Evolutionary conservation across 225 moss, liverwort and hornwort genomes (phyloP).

Genomic region (Pseudisothecium myosuroides): DNA sequence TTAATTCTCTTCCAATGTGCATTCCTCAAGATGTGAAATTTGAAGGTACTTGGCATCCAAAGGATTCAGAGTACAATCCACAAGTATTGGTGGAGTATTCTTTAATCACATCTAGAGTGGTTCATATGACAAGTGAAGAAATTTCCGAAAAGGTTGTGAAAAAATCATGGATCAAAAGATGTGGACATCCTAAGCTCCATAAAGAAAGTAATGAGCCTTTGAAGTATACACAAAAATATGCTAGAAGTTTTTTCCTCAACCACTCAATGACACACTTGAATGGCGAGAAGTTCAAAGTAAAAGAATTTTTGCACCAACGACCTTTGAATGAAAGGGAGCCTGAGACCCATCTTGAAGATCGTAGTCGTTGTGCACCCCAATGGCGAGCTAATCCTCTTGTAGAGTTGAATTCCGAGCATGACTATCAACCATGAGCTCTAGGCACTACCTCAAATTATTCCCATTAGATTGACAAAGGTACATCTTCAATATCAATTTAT

Average conservation of each 20-base stretch:
- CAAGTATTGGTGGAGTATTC: not conserved
- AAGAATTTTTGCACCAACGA: not conserved
- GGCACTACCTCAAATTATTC: not conserved
- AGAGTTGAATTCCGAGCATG: not conserved
- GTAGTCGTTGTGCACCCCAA: not conserved
- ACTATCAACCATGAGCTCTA: not conserved
- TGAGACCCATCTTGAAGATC: not conserved
- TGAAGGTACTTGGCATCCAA: not conserved
- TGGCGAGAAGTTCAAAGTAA: not conserved
- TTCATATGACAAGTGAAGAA: not conserved
- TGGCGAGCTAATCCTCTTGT: not conserved
- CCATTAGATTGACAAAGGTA: not conserved
- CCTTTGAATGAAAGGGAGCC: not conserved
- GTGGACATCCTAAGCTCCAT: no score
- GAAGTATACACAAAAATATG: not conserved
- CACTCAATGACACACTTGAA: not conserved
- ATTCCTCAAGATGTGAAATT: not conserved
- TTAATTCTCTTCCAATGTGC: rapidly evolving
- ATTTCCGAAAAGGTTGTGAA: not conserved
- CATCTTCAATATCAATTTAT: not conserved
- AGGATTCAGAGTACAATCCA: rapidly evolving
- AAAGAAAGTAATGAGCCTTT: not conserved
- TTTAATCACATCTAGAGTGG: not conserved
- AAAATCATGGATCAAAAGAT: no score
- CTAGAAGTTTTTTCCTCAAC: not conserved